Evolutionary conservation across 1,284 basidiomycete species (phyloP).

Genomic region (Ustilago bromivora): DNA sequence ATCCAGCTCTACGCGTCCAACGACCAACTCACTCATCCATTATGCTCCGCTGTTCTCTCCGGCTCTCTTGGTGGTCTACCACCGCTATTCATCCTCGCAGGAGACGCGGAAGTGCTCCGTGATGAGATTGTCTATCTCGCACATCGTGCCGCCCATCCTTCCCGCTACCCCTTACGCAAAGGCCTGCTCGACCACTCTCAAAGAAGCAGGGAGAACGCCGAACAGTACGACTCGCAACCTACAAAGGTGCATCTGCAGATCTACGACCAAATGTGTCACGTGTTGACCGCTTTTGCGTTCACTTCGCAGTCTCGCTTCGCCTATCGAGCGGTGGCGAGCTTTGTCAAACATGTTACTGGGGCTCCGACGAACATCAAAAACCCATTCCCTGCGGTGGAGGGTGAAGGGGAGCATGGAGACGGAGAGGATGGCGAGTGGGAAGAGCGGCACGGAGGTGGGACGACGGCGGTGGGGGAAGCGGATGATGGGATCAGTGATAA

Average conservation of each 20-base stretch:
- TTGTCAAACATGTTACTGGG: constrained; percentile 68
- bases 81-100: constrained; percentile 82
- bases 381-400: constrained; percentile 51
- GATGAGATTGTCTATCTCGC: constrained; percentile 89
- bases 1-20: constrained; percentile 92
- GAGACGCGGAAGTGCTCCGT: constrained; percentile 86
- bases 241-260: constrained; percentile 90
- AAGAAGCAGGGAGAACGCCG: constrained; percentile 67
- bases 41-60: constrained; percentile 80
- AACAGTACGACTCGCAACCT: constrained; percentile 73
- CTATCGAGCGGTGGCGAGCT: constrained; percentile 70
- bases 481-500: constrained; percentile 33
- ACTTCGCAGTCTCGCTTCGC: constrained; percentile 70
- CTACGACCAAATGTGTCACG: constrained; percentile 72
- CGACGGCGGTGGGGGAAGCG: neutral
- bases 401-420: neutral
- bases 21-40: constrained; percentile 83
- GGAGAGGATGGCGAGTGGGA: constrained; percentile 2
- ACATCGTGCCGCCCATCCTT: constrained; percentile 89
- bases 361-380: constrained; percentile 59
- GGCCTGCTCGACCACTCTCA: constrained; percentile 73
- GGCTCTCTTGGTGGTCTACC: constrained; percentile 90
- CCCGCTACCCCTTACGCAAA: constrained; percentile 78
- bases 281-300: constrained; percentile 71
- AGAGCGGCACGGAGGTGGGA: constrained; percentile 1